Conservation (phyloP, 179 eudicot genomes). For the Gypsophila paniculata region DNA sequence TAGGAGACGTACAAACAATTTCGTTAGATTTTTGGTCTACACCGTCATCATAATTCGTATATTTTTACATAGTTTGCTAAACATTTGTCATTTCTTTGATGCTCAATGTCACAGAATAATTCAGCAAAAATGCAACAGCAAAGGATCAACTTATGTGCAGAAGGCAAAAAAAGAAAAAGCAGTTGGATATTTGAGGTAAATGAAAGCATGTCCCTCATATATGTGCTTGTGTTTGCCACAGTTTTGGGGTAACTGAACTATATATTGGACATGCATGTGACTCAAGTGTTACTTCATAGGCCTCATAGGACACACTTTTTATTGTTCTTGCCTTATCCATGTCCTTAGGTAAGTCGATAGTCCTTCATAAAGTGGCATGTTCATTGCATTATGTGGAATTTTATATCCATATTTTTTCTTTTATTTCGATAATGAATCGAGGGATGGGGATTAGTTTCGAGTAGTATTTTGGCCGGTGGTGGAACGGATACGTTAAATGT, state of each 20-base stretch:
- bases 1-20: no score
- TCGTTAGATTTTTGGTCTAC: neutral
- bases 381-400: neutral
- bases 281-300: slow-evolving; percentile 11
- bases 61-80: no score
- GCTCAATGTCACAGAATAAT: no score
- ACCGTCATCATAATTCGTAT: neutral
- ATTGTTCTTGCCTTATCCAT: slow-evolving; percentile 14
- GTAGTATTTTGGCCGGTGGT: no score
- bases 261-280: slow-evolving; percentile 17
- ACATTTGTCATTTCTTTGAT: no score
- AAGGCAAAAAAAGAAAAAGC: no score
- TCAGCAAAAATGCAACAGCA: no score
- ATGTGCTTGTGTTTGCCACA: slow-evolving; percentile 23
- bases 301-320: slow-evolving; percentile 13
- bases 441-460: no score
- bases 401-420: no score
- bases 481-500: no score
- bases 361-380: neutral
- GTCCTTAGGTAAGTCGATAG: neutral
- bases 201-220: slow-evolving; percentile 20
- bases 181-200: neutral
- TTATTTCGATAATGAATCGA: no score
- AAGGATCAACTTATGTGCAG: no score
- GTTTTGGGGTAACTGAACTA: neutral